These are phyloP conservation scores for Jaminaea rosea DNA, from an alignment of 1,284 basidiomycete genomes.

Conservation along the genomic window DNA sequence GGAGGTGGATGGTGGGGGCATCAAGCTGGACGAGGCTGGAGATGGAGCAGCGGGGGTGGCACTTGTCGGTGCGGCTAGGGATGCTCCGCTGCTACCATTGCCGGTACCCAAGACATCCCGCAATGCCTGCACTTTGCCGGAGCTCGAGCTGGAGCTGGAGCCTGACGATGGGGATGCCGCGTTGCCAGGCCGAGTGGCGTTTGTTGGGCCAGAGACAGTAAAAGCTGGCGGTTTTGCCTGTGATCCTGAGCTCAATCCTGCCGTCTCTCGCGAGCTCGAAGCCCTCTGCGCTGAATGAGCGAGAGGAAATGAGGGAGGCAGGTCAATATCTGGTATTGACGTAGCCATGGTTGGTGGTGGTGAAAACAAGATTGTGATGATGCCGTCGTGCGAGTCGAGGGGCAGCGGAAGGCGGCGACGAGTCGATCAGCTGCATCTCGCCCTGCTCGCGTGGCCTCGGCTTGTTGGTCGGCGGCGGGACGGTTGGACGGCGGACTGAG, in stretches of 20 bases:
- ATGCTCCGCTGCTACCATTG: too few species aligned
- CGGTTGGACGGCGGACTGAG: too few species aligned
- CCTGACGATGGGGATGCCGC: not conserved
- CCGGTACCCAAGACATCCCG: too few species aligned
- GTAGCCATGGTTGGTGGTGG: conserved; percentile 57
- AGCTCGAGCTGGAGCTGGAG: not conserved
- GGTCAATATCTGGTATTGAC: conserved; percentile 46
- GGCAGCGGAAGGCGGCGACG: too few species aligned
- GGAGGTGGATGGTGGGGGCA: conserved; percentile 27
- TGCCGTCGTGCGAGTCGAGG: too few species aligned
- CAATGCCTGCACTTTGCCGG: too few species aligned
- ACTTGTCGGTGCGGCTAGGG: too few species aligned
- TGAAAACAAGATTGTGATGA: too few species aligned
- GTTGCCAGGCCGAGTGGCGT: not conserved
- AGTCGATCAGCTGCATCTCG: too few species aligned
- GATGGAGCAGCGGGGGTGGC: too few species aligned
- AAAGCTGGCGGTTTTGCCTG: not conserved
- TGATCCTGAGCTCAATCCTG: not conserved
- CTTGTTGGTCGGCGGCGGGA: too few species aligned
- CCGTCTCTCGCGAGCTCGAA: not conserved
- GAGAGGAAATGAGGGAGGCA: conserved; percentile 4
- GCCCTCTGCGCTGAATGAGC: not conserved
- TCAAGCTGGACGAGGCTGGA: conserved; percentile 2
- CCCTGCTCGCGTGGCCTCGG: too few species aligned
- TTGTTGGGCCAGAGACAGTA: not conserved